Evolutionary conservation across 148 eudicot species (phyloP).

Genomic region (Selenicereus undatus): DNA sequence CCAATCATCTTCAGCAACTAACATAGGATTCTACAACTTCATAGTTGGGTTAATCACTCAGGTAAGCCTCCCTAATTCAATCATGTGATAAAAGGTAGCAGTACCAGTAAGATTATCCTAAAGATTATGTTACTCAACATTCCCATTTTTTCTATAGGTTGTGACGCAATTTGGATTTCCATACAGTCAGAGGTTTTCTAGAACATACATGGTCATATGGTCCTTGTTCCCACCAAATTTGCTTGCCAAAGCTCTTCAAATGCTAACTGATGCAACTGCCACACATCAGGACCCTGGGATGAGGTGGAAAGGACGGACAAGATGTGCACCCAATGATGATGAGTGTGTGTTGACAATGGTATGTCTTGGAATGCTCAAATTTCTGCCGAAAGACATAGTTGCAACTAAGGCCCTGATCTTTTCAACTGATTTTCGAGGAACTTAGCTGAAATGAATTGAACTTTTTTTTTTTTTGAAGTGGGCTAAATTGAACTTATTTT

Average conservation of each 20-base stretch:
- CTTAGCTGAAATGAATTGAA: too few species aligned
- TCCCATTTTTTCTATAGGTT: constrained; percentile 40
- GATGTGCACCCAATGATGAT: constrained; percentile 64
- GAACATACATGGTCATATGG: constrained; percentile 51
- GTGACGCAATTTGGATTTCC: constrained; percentile 83
- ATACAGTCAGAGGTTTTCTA: constrained; percentile 31
- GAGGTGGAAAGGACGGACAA: constrained; percentile 68
- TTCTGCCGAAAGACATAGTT: background rate
- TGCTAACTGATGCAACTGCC: constrained; percentile 71
- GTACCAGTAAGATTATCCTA: background rate
- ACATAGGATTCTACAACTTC: constrained; percentile 71
- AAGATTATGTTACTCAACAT: background rate
- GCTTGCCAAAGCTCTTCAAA: constrained; percentile 58
- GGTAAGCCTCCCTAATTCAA: constrained; percentile 36
- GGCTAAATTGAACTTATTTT: too few species aligned
- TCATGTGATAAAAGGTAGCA: background rate
- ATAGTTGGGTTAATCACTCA: constrained; percentile 77
- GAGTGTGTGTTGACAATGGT: constrained; percentile 72
- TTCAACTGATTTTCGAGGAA: too few species aligned
- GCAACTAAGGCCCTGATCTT: too few species aligned
- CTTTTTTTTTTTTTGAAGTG: too few species aligned
- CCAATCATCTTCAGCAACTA: constrained; percentile 74
- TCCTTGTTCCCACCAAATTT: constrained; percentile 86
- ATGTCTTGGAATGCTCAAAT: constrained; percentile 10
- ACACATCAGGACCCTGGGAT: constrained; percentile 56